Evolutionary conservation across 371 early-diverging fungal genomes (phyloP).

Genomic region (Quaeritorhiza haematococci): DNA sequence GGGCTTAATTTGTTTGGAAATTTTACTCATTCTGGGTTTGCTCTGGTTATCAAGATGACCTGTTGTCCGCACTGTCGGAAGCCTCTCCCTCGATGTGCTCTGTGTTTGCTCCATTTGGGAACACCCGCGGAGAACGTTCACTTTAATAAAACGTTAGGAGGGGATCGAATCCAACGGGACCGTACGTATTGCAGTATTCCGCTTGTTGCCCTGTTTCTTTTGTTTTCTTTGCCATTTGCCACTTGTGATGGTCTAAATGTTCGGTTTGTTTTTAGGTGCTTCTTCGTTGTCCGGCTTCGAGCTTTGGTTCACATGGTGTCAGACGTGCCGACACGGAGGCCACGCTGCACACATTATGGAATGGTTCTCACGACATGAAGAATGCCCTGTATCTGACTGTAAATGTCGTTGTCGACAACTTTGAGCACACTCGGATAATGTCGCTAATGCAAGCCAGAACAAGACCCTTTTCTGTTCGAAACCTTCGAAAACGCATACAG

Average conservation of each 20-base stretch:
- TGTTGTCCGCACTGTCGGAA: conserved; percentile 82
- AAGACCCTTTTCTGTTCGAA: too few relatives aligned
- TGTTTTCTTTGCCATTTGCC: conserved; percentile 1
- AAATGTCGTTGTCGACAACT: conserved; percentile 68
- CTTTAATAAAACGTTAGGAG: not conserved
- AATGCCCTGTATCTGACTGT: conserved; percentile 89
- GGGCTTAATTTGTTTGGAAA: not conserved
- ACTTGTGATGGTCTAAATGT: not conserved
- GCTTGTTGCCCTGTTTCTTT: conserved; percentile 20
- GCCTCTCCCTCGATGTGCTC: conserved; percentile 85
- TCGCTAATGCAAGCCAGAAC: too few relatives aligned
- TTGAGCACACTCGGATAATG: too few relatives aligned
- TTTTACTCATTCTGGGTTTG: conserved; percentile 3
- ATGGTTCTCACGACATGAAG: conserved; percentile 81
- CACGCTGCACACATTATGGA: conserved; percentile 82
- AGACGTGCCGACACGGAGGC: conserved; percentile 93
- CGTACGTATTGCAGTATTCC: too few relatives aligned
- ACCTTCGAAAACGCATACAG: too few relatives aligned
- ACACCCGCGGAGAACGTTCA: conserved; percentile 43
- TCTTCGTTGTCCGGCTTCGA: conserved; percentile 64
- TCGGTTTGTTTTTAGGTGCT: too few relatives aligned
- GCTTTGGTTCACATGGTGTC: conserved; percentile 97
- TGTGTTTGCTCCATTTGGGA: conserved; percentile 85
- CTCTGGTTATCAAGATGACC: conserved; percentile 43
- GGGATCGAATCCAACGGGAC: not conserved